A percentile compares a stretch with the other conserved stretches of the same genome.
Evolutionary conservation across 768 basidiomycete species (phyloP).

Genomic region (Serpula lacrymans): DNA sequence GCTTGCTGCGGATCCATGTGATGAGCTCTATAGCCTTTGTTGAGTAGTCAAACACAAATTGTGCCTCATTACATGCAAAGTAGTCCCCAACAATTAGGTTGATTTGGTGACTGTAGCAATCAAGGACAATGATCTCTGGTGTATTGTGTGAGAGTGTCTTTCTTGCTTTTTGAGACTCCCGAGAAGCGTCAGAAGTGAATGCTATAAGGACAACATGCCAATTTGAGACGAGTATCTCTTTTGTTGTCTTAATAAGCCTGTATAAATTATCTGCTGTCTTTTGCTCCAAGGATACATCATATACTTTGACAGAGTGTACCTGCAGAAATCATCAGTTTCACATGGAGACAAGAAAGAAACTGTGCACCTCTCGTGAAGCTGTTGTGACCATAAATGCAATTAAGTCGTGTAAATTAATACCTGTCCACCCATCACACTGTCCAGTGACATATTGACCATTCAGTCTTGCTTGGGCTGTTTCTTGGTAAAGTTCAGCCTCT

Average conservation of each 20-base stretch:
- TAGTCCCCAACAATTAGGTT: constrained; percentile 40
- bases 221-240: constrained; percentile 15
- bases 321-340: constrained; percentile 7
- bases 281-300: constrained; percentile 28
- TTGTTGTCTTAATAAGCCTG: constrained; percentile 14
- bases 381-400: constrained; percentile 32
- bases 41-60: constrained; percentile 17
- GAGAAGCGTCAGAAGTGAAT: constrained; percentile 31
- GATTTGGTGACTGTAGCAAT: constrained; percentile 38
- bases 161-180: constrained; percentile 28
- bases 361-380: constrained; percentile 15
- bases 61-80: constrained; percentile 23
- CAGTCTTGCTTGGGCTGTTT: constrained; percentile 2
- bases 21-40: constrained; percentile 36
- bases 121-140: constrained; percentile 25
- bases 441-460: constrained; percentile 19
- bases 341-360: constrained; percentile 1
- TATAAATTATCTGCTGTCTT: constrained; percentile 31
- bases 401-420: constrained; percentile 26
- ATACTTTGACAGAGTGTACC: constrained; percentile 27
- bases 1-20: constrained; percentile 36
- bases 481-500: neutral
- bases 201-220: constrained; percentile 23
- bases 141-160: constrained; percentile 12
- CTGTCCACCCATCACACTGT: constrained; percentile 37